A percentile compares a stretch with the other conserved stretches of the same genome.
These are phyloP conservation scores for Fereydounia khargensis DNA, from an alignment of 1,284 basidiomycete genomes.

Conservation along the genomic window DNA sequence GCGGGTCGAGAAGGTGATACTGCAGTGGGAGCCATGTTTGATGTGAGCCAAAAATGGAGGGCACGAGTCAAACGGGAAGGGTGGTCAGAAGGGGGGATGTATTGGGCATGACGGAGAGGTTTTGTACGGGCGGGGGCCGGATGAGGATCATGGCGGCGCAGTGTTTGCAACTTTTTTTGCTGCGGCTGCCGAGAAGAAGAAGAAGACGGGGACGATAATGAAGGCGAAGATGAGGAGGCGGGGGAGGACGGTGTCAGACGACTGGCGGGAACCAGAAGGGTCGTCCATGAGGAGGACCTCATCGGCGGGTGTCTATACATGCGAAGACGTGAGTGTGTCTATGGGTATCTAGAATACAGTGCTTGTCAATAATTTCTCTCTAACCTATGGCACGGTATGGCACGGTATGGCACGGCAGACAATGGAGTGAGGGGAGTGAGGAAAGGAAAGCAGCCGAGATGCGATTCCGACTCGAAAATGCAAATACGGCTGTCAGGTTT, in stretches of 20 bases:
- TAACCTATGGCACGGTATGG: no score
- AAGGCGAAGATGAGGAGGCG: not conserved
- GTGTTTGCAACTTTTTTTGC: no score
- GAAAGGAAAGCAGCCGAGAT: no score
- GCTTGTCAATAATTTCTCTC: no score
- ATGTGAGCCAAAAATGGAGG: conserved; percentile 3
- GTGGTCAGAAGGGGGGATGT: conserved; percentile 6
- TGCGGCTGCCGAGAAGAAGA: no score
- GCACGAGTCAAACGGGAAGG: conserved; percentile 14
- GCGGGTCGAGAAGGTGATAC: no score
- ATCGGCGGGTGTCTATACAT: conserved; percentile 5
- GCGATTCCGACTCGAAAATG: no score
- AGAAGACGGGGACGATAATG: not conserved
- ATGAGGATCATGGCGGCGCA: not conserved
- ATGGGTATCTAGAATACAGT: conserved; percentile 20
- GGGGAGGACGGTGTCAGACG: not conserved
- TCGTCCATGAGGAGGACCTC: conserved; percentile 25
- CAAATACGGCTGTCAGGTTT: no score
- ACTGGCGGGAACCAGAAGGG: conserved; percentile 25
- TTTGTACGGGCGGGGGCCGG: conserved; percentile 6
- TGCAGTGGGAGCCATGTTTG: conserved; percentile 22
- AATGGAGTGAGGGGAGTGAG: conserved; percentile 1
- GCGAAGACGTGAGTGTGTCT: conserved; percentile 3
- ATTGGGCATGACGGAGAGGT: no score
- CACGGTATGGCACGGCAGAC: conserved; percentile 14